Base-by-base conservation (phyloP, 441 rosid genomes). In the Jatropha multifida region DNA sequence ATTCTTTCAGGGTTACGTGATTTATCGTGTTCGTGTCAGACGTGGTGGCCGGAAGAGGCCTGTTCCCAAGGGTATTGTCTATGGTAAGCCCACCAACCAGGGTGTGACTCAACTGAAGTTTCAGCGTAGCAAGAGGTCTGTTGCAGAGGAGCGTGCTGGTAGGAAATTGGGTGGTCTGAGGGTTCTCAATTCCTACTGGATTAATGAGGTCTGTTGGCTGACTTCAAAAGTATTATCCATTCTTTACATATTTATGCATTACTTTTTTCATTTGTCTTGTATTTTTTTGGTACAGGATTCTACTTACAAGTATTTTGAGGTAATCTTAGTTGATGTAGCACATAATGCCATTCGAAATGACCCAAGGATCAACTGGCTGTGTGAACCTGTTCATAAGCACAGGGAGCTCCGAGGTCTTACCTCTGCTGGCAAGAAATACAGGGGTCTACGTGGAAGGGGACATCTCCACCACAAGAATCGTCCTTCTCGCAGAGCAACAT, bases 71-170 rank as follows among this genome's bases (percentile, higher is more conserved):
- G 97, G 98, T 88, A 95, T 95, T 76, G 98, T 95, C 54, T 95
- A 93, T 80, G 99, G 99, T 48, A 95, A 95, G 84, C 99, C 99
- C 63, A 94, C 98, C 4, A 96, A 96, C 92, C 98, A 96, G 89
- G 97, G 99, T 82, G 98, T 96, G 4, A 96, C 99, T n/a, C 99
- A 96, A 74, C 88, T 96, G 79, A 96, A 96, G 83, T 96, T 96
- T 71, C 98, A 94, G 88, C 85, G 98, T 13, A 92, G 98, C 86
- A 96, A 96, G 94, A 83, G 99, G 65, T 92, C 97, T 37, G 98
- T 96, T 59, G 98, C 99, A 0, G 99, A 96, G 88, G 97, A 96
- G 87, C 97, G 99, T 74, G 98, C 99, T 80, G 98, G 99, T 18
- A 83, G 98, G 68, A 94, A 89, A 74, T 82, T 94, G 88, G 98